These are phyloP conservation scores for Leccinum rimulosum DNA, from an alignment of 768 basidiomycete genomes.

Conservation along the genomic window DNA sequence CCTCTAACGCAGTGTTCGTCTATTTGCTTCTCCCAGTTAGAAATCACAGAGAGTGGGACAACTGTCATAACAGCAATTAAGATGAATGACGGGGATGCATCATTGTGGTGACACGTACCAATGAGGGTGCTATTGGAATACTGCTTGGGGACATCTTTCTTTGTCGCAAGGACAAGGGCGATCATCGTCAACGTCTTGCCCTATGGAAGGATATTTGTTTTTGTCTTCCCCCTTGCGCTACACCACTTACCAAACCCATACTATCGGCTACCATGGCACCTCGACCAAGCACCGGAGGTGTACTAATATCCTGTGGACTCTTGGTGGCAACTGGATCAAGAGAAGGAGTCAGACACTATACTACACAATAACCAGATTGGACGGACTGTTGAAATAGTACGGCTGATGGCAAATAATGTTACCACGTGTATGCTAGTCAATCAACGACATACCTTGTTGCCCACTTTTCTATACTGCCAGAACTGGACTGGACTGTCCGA, in stretches of 20 bases:
- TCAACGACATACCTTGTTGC: slow-evolving; percentile 46
- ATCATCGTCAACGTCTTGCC: slow-evolving; percentile 93
- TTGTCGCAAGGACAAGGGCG: slow-evolving; percentile 76
- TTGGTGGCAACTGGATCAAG: slow-evolving; percentile 69
- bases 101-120: slow-evolving; percentile 40
- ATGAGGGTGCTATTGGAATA: slow-evolving; percentile 75
- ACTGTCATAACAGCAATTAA: slow-evolving; percentile 42
- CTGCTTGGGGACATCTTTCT: slow-evolving; percentile 52
- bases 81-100: background rate
- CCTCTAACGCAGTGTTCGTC: slow-evolving; percentile 63
- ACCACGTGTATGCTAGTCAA: background rate
- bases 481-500: slow-evolving; percentile 81
- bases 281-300: slow-evolving; percentile 62
- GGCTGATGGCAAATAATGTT: slow-evolving; percentile 29
- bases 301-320: slow-evolving; percentile 58
- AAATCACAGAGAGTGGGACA: slow-evolving; percentile 77
- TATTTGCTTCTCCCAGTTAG: slow-evolving; percentile 88
- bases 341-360: background rate
- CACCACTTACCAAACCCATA: slow-evolving; percentile 62
- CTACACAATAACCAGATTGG: background rate
- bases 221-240: background rate
- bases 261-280: slow-evolving; percentile 91
- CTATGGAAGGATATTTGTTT: slow-evolving; percentile 32
- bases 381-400: slow-evolving; percentile 69
- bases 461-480: slow-evolving; percentile 69